These are phyloP conservation scores for Neonothopanus nambi DNA, from an alignment of 1,284 basidiomycete genomes.

Conservation along the genomic window DNA sequence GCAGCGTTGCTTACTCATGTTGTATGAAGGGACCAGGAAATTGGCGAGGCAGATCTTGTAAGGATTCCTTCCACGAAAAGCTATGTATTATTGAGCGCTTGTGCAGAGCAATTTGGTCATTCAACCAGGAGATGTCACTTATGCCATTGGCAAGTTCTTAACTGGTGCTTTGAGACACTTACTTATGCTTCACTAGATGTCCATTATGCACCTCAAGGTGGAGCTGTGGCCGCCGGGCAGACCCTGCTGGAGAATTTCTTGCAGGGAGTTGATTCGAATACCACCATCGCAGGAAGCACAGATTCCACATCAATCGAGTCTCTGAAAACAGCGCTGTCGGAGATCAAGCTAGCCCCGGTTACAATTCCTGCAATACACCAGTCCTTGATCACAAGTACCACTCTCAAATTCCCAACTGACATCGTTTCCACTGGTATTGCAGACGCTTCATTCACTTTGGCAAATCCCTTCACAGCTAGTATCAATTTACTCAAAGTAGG, in stretches of 20 bases:
- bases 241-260: slow-evolving; percentile 70
- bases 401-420: slow-evolving; percentile 57
- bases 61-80: slow-evolving; percentile 26
- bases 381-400: slow-evolving; percentile 59
- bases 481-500: slow-evolving; percentile 66
- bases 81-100: slow-evolving; percentile 2
- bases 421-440: slow-evolving; percentile 62
- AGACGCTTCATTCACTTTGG: slow-evolving; percentile 53
- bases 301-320: slow-evolving; percentile 67
- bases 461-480: slow-evolving; percentile 77
- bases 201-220: slow-evolving; percentile 63
- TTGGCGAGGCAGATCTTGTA: slow-evolving; percentile 65
- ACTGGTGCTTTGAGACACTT: neutral
- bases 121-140: slow-evolving; percentile 52
- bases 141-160: slow-evolving; percentile 47
- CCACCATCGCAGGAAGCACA: slow-evolving; percentile 59
- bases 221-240: slow-evolving; percentile 55
- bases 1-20: slow-evolving; percentile 3
- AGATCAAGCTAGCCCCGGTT: slow-evolving; percentile 62
- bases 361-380: slow-evolving; percentile 68
- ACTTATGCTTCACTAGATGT: slow-evolving; percentile 42
- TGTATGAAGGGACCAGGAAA: slow-evolving; percentile 43
- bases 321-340: slow-evolving; percentile 62
- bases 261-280: slow-evolving; percentile 61
- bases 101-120: slow-evolving; percentile 54